Base-by-base conservation (phyloP, 2,329 filamentous ascomycete genomes). In the Alternaria dauci region DNA sequence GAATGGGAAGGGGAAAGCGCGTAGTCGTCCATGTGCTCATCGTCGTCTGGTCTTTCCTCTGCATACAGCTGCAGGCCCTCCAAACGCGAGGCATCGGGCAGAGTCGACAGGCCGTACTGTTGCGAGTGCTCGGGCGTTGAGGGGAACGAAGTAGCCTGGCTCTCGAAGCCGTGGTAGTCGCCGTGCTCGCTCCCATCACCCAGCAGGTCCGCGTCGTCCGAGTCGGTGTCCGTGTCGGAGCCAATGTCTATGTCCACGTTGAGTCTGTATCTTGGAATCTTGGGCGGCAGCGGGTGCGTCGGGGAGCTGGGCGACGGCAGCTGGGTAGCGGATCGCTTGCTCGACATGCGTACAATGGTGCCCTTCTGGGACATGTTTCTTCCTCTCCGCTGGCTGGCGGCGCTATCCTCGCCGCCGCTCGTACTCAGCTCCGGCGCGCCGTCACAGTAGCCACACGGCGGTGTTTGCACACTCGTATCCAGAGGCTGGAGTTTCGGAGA, bases 261-360 rank as follows among this genome's bases (percentile, higher is more conserved):
- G 52, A 75, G 64, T 23, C 71, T 61, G 56, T 68, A 68, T 28
- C 70, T 53, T 18, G 74, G 74, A 9, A 77, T 74, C 73, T 78
- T 78, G 57, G 73, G 71, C n/a, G 73, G 76, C 53, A 76, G 58
- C 52, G 71, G 71, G 36, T 72, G 73, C 14, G 71, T 70, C 4
- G 75, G 75, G 57, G 74, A 76, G 66, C 44, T 76, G 52, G 75
- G 75, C 58, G 75, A 76, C 28, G 75, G 75, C 56, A 77, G 62
- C 63, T 77, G 75, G 9, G 75, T 77, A 3, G 76, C 76, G 8
- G 75, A 77, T 23, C 76, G 73, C 57, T 78, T 78, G 58, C 73
- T 72, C 47, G 74, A 76, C 6, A 72, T 74, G 43, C 75, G 70
- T 36, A 65, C 70, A 32, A 70, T 58, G 25, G 63, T 66, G 44